Evolutionary conservation across 2,329 filamentous ascomycete species (phyloP), one percentile per base, ranked within the genome.

Genomic region (Colletotrichum sp.): DNA sequence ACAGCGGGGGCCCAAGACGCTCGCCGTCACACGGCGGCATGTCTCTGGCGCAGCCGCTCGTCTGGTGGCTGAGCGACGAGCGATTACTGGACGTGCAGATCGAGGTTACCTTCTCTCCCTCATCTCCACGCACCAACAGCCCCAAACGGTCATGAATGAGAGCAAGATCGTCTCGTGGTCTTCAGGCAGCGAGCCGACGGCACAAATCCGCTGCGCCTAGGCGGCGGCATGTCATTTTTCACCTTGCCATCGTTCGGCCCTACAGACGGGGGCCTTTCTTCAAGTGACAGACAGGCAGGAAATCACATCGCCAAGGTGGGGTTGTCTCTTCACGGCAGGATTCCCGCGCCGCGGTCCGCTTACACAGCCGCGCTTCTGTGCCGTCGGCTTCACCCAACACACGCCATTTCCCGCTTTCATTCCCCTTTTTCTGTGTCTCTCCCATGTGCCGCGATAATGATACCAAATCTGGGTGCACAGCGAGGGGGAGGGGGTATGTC

Each of bases 11-110:
- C 24, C 34, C 15, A 13, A 30, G 36, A 63, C 9, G 36, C 26
- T 68, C 49, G 36, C 8, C 18, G 16, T 34, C 32, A 49, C 28
- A 55, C 60, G 21, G n/a, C 68, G 28, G 59, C 36, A 39, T 24
- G 26, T 24, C 55, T 70, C 68, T 52, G 55, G 32, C 70, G 73
- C 69, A 72, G 69, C 57, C 32, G 57, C 44, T 63, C 44, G 57
- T 39, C 44, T 24, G n/a, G 73, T 68, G 73, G 73, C 73, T 76
- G 59, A 68, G 73, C 36, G n/a, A n/a, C 30, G 26, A 63, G 18
- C n/a, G n/a, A 32, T 24, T 66, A 49, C 62, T 39, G 24, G 64
- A 36, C 62, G 44, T 32, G 59, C 39, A 59, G 9, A 26, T 64
- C 26, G 39, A 36, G 52, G 49, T 32, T 34, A 36, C 28, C 32